phyloP scores from a whole-genome alignment of 2,329 filamentous ascomycete genomes.

The Talaromyces pinophilus region DNA sequence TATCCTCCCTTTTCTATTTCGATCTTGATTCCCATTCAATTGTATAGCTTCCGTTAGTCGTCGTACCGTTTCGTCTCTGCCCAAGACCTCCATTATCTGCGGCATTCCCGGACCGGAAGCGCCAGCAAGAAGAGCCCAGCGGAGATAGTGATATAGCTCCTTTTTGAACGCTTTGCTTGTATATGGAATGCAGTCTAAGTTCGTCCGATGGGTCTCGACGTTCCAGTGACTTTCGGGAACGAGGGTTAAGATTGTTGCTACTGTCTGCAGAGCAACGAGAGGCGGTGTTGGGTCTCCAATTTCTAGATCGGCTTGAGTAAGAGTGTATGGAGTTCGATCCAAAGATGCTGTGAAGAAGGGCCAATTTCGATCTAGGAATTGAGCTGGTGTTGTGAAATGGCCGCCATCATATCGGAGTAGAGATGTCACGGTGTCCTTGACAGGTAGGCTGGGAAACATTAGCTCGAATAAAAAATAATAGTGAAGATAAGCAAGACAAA shows the following conservation, averaged over 20 bases:
- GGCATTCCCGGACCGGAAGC: constrained; percentile 56
- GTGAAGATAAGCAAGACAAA: background rate
- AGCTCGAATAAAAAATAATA: constrained; percentile 1
- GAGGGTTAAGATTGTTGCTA: constrained; percentile 46
- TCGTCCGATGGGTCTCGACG: constrained; percentile 41
- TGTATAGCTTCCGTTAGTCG: constrained; percentile 47
- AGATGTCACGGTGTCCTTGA: constrained; percentile 34
- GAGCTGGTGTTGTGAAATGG: constrained; percentile 57
- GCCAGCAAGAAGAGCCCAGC: constrained; percentile 58
- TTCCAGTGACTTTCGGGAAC: constrained; percentile 46
- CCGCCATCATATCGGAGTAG: constrained; percentile 58
- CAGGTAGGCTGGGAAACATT: constrained; percentile 14
- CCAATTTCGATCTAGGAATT: constrained; percentile 58
- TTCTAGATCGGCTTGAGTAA: constrained; percentile 2
- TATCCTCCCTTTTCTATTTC: constrained; percentile 6
- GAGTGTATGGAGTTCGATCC: constrained; percentile 3
- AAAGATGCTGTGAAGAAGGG: constrained; percentile 48
- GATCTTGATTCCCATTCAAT: constrained; percentile 27
- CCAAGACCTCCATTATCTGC: constrained; percentile 57
- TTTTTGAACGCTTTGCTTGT: constrained; percentile 44
- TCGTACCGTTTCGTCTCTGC: constrained; percentile 52
- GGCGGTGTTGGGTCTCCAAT: constrained; percentile 28
- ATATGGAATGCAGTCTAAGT: constrained; percentile 35
- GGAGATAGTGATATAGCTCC: constrained; percentile 57
- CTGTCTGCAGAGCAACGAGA: constrained; percentile 46